phyloP scores from a whole-genome alignment of 257 asterid genomes.

The Rauvolfia tetraphylla region DNA sequence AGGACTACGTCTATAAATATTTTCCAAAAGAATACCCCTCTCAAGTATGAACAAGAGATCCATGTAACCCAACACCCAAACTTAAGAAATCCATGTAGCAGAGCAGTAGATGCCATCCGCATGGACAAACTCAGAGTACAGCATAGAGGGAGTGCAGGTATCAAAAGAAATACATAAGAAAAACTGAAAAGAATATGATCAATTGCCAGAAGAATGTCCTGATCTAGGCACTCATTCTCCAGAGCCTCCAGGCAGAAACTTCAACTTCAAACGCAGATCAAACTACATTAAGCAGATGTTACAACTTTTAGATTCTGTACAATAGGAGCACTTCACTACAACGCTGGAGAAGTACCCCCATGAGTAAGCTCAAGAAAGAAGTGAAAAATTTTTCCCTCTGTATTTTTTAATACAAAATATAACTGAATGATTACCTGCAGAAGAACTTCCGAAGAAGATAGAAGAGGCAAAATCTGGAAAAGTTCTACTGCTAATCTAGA shows the following conservation, averaged over 20 bases:
- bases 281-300: slow-evolving; percentile 12
- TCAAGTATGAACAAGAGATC: no score
- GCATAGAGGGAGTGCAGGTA: neutral
- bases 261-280: slow-evolving; percentile 3
- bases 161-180: neutral
- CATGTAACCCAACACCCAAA: no score
- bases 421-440: slow-evolving; percentile 9
- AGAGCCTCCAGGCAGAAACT: neutral
- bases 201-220: neutral
- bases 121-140: neutral
- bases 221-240: neutral
- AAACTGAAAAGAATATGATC: neutral
- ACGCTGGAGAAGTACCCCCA: slow-evolving; percentile 21
- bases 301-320: slow-evolving; percentile 44
- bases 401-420: slow-evolving; percentile 21
- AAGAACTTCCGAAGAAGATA: neutral
- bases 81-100: no score
- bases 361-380: slow-evolving; percentile 20
- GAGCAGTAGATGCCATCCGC: neutral
- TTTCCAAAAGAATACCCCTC: no score
- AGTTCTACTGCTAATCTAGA: slow-evolving; percentile 8
- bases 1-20: no score
- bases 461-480: slow-evolving; percentile 11
- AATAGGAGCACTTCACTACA: slow-evolving; percentile 30
- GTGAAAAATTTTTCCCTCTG: slow-evolving; percentile 16